phyloP scores from a whole-genome alignment of 352 stramenopile species.

The Pythium coloratum region DNA sequence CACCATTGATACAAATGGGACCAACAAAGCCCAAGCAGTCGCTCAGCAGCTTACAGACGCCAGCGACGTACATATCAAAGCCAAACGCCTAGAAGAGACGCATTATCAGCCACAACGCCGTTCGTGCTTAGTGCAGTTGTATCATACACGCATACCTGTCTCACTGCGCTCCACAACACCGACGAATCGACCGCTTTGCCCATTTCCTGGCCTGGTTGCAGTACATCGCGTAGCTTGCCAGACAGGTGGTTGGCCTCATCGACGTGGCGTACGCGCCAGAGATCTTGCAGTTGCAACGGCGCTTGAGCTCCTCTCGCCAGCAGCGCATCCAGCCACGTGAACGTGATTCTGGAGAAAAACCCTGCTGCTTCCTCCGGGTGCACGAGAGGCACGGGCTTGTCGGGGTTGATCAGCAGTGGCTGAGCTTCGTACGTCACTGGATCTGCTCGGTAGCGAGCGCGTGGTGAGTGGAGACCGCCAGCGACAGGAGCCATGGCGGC shows the following conservation, averaged over 20 bases:
- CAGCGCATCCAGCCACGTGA: conserved; percentile 43
- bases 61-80: conserved; percentile 86
- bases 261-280: conserved; percentile 37
- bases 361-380: conserved; percentile 18
- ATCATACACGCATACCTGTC: conserved; percentile 19
- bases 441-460: not conserved
- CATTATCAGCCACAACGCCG: not conserved
- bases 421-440: not conserved
- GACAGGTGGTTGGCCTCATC: conserved; percentile 40
- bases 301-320: conserved; percentile 35
- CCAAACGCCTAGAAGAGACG: conserved; percentile 65
- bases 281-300: conserved; percentile 41
- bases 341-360: conserved; percentile 22
- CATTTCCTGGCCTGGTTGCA: not conserved
- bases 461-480: not conserved
- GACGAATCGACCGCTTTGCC: conserved; percentile 15
- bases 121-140: not conserved
- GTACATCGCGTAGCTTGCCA: conserved; percentile 28
- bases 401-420: not conserved
- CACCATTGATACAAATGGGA: conserved; percentile 58
- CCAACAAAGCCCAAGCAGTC: conserved; percentile 92
- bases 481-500: not conserved
- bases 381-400: not conserved
- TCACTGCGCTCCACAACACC: conserved; percentile 46
- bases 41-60: conserved; percentile 90